Evolutionary conservation across 2,329 filamentous ascomycete genomes (phyloP), one percentile per base, ranked within the genome.

Genomic region (Simplicillium sp.): DNA sequence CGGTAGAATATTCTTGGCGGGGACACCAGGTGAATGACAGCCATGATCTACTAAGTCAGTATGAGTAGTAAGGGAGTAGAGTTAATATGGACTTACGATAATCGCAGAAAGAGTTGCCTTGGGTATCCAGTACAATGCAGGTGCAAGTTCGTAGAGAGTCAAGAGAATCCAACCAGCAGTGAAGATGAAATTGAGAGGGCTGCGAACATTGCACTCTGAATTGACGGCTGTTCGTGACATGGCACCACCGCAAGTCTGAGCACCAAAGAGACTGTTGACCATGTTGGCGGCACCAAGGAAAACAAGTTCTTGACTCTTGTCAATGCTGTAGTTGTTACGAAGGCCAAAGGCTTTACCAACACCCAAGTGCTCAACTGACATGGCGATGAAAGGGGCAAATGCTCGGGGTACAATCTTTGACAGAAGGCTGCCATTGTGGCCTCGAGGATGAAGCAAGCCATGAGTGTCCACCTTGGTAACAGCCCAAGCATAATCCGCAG

Each of bases 221-320:
- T 82, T 83, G 51, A 84, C 77, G 8, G 80, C 77, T 1, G 79
- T 82, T 9, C 79, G 67, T 0, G 77, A 81, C 73, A 84, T 82
- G 46, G 77, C 78, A 17, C 77, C 80, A 11, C 77, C 76, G 11
- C 80, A 67, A 1, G 76, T 67, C 74, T 82, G 80, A 9, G 72
- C 65, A 16, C 75, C 73, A 55, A 83, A 82, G 58, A 81, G 76
- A 36, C 71, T 73, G 58, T 81, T 82, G 59, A 78, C 67, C 44
- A 82, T 69, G 56, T 82, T 82, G 33, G 71, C 70, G 13, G 75
- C 56, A 9, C 78, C 79, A 3, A 81, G 70, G 48, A 78, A 82
- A 42, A 74, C 74, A 2, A 83, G 68, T 47, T 83, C 80, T 52
- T 83, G 78, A 11, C 73, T 79, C 47, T 78, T 71, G 46, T 83